phyloP scores from a whole-genome alignment of 768 basidiomycete species.

The Russula sp. region DNA sequence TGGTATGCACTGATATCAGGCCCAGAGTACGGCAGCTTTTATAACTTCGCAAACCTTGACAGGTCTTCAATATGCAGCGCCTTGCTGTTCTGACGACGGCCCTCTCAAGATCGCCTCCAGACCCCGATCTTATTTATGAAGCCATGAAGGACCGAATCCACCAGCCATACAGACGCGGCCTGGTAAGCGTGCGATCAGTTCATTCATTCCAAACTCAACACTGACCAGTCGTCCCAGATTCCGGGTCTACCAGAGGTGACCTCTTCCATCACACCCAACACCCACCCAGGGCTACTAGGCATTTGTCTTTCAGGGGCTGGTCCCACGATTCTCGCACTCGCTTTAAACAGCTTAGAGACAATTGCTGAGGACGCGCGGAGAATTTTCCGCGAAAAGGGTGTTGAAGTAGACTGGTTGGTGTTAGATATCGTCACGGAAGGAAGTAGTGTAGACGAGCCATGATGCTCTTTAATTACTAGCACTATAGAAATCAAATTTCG shows the following conservation, averaged over 20 bases:
- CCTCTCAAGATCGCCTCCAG: conserved; percentile 81
- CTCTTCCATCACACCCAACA: conserved; percentile 73
- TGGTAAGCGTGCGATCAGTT: conserved; percentile 45
- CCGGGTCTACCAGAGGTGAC: conserved; percentile 94
- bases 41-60: conserved; percentile 7
- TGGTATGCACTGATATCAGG: conserved; percentile 41
- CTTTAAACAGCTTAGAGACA: conserved; percentile 72
- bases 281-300: conserved; percentile 92
- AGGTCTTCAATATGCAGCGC: conserved; percentile 98
- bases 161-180: conserved; percentile 86
- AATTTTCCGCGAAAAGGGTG: conserved; percentile 62
- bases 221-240: conserved; percentile 46
- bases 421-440: conserved; percentile 54
- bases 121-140: conserved; percentile 95
- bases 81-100: conserved; percentile 95
- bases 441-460: conserved; percentile 25
- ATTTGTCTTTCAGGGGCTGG: conserved; percentile 98
- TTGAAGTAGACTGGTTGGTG: conserved; percentile 88
- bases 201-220: background rate
- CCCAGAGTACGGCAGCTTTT: background rate
- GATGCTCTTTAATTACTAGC: background rate
- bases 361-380: conserved; percentile 77
- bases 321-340: conserved; percentile 93
- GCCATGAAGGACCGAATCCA: conserved; percentile 99
- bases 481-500: background rate